Percentiles rank a stretch among this genome's conserved stretches.
Evolutionary conservation across 805 yeast genomes (phyloP).

Genomic region (Myxozyma sirexii): DNA sequence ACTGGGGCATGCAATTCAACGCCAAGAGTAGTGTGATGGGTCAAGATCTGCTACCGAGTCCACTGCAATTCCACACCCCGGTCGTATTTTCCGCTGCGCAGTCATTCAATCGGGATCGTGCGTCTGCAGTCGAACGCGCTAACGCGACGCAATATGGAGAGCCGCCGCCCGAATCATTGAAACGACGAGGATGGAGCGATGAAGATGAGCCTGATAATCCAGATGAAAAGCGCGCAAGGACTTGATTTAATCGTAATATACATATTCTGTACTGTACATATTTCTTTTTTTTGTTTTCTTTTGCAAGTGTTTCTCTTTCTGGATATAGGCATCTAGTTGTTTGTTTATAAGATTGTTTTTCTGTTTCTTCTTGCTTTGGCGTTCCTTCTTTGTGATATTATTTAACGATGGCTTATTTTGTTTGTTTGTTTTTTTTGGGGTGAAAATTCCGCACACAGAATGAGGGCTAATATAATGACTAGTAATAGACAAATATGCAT

Average conservation of each 20-base stretch:
- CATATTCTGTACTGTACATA: background rate
- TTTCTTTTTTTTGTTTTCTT: background rate
- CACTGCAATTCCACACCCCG: conserved; percentile 40
- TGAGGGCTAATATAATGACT: background rate
- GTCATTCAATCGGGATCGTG: conserved; percentile 9
- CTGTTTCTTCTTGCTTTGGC: background rate
- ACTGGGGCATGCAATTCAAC: conserved; percentile 28
- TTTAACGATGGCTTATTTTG: background rate
- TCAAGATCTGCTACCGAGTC: conserved; percentile 39
- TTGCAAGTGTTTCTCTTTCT: background rate
- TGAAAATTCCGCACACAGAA: too few relatives aligned
- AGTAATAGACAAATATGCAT: too few relatives aligned
- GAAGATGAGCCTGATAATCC: conserved; percentile 1
- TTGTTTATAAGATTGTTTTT: too few relatives aligned
- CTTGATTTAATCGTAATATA: background rate
- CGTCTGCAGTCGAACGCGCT: background rate
- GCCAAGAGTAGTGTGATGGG: conserved; percentile 20
- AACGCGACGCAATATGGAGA: too few relatives aligned
- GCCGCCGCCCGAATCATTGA: background rate
- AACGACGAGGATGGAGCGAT: conserved; percentile 13
- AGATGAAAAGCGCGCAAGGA: conserved; percentile 16
- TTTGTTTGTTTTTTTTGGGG: background rate
- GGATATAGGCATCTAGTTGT: background rate
- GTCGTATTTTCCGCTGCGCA: conserved; percentile 35
- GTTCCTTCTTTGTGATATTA: background rate